These are phyloP conservation scores for Starmerella sp. DNA, from an alignment of 805 yeast species.

Conservation along the genomic window DNA sequence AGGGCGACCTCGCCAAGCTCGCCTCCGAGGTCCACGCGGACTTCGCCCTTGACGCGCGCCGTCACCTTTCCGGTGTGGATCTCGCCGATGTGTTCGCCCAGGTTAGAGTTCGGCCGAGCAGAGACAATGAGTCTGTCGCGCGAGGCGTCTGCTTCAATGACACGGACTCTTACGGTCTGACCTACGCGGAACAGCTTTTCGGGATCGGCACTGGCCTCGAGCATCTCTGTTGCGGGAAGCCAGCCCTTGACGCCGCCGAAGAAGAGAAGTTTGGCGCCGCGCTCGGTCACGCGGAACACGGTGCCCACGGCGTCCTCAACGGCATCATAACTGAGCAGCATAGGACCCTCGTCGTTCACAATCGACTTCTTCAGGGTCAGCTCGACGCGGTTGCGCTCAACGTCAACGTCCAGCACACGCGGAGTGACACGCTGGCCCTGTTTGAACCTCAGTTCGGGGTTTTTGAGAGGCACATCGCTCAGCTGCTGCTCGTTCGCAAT, in stretches of 20 bases:
- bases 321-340: conserved; percentile 38
- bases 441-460: conserved; percentile 88
- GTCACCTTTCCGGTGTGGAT: conserved; percentile 33
- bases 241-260: conserved; percentile 70
- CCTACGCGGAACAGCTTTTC: conserved; percentile 69
- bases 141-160: conserved; percentile 46
- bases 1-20: conserved; percentile 56
- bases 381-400: conserved; percentile 38
- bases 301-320: conserved; percentile 58
- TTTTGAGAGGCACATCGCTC: conserved; percentile 69
- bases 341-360: conserved; percentile 40
- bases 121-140: conserved; percentile 54
- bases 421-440: conserved; percentile 72
- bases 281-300: conserved; percentile 54
- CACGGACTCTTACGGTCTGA: conserved; percentile 67
- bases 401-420: conserved; percentile 25
- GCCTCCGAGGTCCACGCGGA: conserved; percentile 49
- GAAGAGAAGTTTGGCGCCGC: conserved; percentile 76
- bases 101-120: conserved; percentile 4
- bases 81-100: conserved; percentile 8
- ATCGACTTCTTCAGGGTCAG: conserved; percentile 77
- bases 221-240: conserved; percentile 77
- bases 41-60: conserved; percentile 65
- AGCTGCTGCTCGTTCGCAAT: conserved; percentile 64
- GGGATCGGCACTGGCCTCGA: conserved; percentile 75